A percentile compares a stretch with the other conserved stretches of the same genome.
phyloP scores from a whole-genome alignment of 1,284 basidiomycete species.

The Melampsora americana region DNA sequence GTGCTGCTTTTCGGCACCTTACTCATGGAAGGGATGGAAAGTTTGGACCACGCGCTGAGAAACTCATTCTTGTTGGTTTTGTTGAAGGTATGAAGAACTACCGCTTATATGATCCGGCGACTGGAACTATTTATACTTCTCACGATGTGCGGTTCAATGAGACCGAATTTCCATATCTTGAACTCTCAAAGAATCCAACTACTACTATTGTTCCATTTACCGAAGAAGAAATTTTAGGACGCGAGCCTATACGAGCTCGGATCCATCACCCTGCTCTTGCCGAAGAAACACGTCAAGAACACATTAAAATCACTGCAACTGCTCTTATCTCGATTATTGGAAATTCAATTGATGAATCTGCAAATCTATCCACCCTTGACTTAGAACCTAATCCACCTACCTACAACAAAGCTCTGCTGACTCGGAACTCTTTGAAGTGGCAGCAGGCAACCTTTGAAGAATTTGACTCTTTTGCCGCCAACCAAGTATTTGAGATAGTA shows the following conservation, averaged over 20 bases:
- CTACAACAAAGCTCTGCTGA: neutral
- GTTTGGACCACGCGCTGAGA: neutral
- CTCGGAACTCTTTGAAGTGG: neutral
- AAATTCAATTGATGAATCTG: no score
- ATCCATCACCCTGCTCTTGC: no score
- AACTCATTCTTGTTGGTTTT: neutral
- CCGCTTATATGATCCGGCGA: neutral
- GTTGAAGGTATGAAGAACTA: neutral
- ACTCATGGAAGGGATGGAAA: neutral
- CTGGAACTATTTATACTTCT: neutral
- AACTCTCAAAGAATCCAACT: no score
- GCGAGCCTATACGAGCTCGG: no score
- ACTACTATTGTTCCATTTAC: no score
- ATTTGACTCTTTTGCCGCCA: slow-evolving; percentile 25
- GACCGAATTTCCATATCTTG: no score
- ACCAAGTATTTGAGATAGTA: slow-evolving; percentile 31
- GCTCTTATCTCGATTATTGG: no score
- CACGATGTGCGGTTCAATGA: neutral
- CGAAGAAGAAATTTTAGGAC: no score
- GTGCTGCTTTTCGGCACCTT: neutral
- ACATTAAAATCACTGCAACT: no score
- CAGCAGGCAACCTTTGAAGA: no score
- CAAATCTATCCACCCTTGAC: no score
- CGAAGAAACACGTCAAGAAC: no score
- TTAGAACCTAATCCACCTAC: neutral